Conservation (phyloP, 768 basidiomycete genomes). For the Auricularia sp. region DNA sequence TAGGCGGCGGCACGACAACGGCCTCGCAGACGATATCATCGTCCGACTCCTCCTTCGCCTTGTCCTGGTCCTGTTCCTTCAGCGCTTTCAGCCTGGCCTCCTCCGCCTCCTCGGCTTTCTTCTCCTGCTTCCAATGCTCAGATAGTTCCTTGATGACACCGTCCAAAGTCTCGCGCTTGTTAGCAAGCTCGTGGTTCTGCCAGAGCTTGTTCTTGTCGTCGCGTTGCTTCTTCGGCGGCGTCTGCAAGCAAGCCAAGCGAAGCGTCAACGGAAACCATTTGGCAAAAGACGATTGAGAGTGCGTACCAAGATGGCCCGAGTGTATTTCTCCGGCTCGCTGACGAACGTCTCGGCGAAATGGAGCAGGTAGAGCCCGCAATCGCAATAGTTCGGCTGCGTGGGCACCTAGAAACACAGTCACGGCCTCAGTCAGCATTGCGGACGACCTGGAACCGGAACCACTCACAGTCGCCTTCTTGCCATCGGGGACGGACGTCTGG, state of each 20-base stretch:
- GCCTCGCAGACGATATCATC: slow-evolving; percentile 33
- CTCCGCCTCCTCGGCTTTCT: slow-evolving; percentile 29
- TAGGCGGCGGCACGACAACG: background rate
- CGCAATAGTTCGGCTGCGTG: slow-evolving; percentile 77
- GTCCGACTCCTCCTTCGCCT: slow-evolving; percentile 25
- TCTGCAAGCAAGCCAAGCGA: background rate
- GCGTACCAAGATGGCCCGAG: slow-evolving; percentile 35
- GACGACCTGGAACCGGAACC: background rate
- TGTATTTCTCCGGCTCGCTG: slow-evolving; percentile 43
- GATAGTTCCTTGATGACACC: slow-evolving; percentile 39
- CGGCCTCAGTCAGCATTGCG: background rate
- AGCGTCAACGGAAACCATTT: background rate
- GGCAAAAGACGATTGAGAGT: background rate
- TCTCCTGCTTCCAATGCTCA: slow-evolving; percentile 28
- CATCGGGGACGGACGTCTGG: slow-evolving; percentile 29
- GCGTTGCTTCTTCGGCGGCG: slow-evolving; percentile 5
- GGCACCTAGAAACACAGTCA: slow-evolving; percentile 51
- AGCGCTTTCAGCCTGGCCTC: slow-evolving; percentile 23
- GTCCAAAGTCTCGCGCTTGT: slow-evolving; percentile 11
- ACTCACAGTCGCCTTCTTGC: slow-evolving; percentile 45
- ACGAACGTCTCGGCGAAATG: slow-evolving; percentile 80
- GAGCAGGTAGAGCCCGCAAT: slow-evolving; percentile 87
- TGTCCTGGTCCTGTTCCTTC: slow-evolving; percentile 18
- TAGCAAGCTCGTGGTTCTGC: slow-evolving; percentile 10
- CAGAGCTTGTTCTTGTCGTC: slow-evolving; percentile 8